These are phyloP conservation scores for Xylariales sp. DNA, from an alignment of 2,329 filamentous ascomycete genomes.

Conservation along the genomic window DNA sequence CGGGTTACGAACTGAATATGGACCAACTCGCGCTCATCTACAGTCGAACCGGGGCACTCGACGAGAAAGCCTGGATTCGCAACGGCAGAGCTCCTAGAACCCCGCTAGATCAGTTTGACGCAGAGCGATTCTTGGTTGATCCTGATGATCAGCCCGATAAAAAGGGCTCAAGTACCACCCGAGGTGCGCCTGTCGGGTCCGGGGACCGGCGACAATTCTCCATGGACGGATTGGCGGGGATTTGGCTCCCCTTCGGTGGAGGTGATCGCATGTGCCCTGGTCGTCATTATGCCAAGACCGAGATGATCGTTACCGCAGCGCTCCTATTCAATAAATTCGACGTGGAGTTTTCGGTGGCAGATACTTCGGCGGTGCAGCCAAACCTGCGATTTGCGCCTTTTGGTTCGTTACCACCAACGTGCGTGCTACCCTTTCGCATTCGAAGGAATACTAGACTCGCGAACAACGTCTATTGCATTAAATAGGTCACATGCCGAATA, in stretches of 20 bases:
- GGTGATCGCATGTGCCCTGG: constrained; percentile 9
- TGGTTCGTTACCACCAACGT: not conserved
- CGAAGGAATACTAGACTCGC: not conserved
- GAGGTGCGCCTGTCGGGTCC: not conserved
- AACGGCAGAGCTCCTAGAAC: too few relatives aligned
- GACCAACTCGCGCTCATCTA: too few relatives aligned
- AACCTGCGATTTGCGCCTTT: not conserved
- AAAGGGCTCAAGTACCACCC: too few relatives aligned
- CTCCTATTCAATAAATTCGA: not conserved
- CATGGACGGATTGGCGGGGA: not conserved
- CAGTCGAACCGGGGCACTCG: too few relatives aligned
- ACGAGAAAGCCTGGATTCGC: too few relatives aligned
- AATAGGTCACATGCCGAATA: too few relatives aligned
- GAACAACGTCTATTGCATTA: too few relatives aligned
- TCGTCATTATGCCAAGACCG: not conserved
- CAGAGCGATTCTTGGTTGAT: not conserved
- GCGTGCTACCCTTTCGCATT: not conserved
- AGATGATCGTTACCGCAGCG: too few relatives aligned
- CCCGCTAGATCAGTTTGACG: too few relatives aligned
- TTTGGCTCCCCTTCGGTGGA: constrained; percentile 1
- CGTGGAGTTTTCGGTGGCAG: not conserved
- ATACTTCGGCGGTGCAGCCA: not conserved
- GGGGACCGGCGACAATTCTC: not conserved
- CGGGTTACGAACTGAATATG: too few relatives aligned
- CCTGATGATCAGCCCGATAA: not conserved